Evolutionary conservation across 148 eudicot species (phyloP).

Genomic region (Vaccinium corymbosum): DNA sequence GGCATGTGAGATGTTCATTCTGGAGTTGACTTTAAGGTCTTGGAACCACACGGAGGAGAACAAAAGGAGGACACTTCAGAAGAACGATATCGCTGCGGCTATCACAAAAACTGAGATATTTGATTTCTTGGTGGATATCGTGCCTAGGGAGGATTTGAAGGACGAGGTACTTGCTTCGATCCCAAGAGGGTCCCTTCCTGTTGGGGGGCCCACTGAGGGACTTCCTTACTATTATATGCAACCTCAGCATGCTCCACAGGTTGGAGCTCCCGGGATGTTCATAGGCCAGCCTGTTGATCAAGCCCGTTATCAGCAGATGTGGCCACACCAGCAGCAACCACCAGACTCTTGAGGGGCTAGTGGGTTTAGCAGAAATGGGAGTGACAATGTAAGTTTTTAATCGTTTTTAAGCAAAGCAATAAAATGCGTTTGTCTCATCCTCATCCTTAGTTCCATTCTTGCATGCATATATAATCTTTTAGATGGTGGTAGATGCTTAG

Average conservation of each 20-base stretch:
- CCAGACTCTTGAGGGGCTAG: constrained; percentile 27
- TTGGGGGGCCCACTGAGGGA: constrained; percentile 27
- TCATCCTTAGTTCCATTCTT: not conserved
- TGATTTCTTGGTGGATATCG: constrained; percentile 48
- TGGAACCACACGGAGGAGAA: constrained; percentile 41
- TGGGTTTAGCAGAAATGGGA: not conserved
- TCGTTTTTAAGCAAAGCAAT: not conserved
- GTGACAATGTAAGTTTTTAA: constrained; percentile 1
- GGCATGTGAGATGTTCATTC: constrained; percentile 49
- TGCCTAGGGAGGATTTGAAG: constrained; percentile 37
- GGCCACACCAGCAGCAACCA: constrained; percentile 42
- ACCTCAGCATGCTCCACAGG: constrained; percentile 31
- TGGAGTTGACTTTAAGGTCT: constrained; percentile 39
- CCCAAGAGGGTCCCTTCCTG: constrained; percentile 31
- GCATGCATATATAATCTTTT: not conserved
- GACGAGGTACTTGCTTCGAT: constrained; percentile 30
- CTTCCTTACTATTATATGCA: constrained; percentile 30
- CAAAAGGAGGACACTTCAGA: constrained; percentile 47
- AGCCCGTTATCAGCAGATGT: constrained; percentile 34
- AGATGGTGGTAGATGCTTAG: not conserved
- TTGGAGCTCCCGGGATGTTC: constrained; percentile 34
- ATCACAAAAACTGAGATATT: constrained; percentile 37
- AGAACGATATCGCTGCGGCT: constrained; percentile 37
- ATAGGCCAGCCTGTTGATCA: constrained; percentile 37
- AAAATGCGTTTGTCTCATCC: not conserved